phyloP scores from a whole-genome alignment of 106 monocot genomes.

The Allium cepa region DNA sequence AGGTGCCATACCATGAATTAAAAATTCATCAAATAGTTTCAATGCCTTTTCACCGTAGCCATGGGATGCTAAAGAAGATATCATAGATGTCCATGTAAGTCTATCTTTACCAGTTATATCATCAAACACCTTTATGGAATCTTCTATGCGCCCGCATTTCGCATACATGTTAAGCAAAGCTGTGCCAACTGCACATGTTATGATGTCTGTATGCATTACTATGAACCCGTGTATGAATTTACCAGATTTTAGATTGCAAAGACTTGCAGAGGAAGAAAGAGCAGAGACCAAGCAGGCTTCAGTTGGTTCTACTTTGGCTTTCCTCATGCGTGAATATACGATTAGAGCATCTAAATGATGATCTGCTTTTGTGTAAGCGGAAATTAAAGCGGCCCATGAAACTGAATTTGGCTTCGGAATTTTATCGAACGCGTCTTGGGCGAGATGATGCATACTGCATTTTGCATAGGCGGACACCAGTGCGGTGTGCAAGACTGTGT shows the following conservation, averaged over 20 bases:
- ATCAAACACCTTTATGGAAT: slow-evolving; percentile 29
- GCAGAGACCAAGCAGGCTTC: slow-evolving; percentile 25
- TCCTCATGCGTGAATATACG: slow-evolving; percentile 15
- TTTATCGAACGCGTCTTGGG: slow-evolving; percentile 25
- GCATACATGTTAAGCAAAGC: slow-evolving; percentile 41
- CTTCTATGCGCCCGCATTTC: slow-evolving; percentile 26
- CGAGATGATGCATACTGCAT: slow-evolving; percentile 19
- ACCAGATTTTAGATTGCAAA: slow-evolving; percentile 16
- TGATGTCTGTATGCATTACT: not conserved
- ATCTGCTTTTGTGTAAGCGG: slow-evolving; percentile 15
- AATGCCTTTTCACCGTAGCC: slow-evolving; percentile 28
- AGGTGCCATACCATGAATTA: slow-evolving; percentile 7
- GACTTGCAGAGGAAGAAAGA: slow-evolving; percentile 26
- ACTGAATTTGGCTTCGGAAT: slow-evolving; percentile 22
- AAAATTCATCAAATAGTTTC: slow-evolving; percentile 29
- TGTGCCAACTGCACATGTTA: slow-evolving; percentile 18
- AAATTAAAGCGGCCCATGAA: slow-evolving; percentile 38
- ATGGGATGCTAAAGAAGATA: slow-evolving; percentile 36
- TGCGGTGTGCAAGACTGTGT: slow-evolving; percentile 25
- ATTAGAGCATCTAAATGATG: slow-evolving; percentile 13
- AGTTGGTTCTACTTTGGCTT: slow-evolving; percentile 12
- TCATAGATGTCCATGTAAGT: slow-evolving; percentile 43
- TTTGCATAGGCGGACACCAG: slow-evolving; percentile 25
- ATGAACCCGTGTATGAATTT: slow-evolving; percentile 8
- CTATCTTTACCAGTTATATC: slow-evolving; percentile 18